Evolutionary conservation across 106 monocot genomes (phyloP), one percentile per base, ranked within the genome.

Genomic region (Apostasia shenzhenica): DNA sequence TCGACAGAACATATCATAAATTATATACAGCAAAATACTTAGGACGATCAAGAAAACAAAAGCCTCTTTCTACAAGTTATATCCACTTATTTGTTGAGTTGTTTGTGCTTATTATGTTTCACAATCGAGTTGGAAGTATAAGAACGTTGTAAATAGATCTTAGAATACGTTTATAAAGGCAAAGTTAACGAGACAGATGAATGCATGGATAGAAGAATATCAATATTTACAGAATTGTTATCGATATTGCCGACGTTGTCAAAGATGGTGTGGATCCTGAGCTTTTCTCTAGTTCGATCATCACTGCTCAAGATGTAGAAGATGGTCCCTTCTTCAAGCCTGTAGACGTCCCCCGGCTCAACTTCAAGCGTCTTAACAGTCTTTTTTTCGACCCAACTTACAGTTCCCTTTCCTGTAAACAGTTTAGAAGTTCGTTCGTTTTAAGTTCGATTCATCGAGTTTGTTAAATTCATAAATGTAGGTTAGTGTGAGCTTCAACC

Each of bases 211-310:
- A 26, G 26, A 26, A 26, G 26, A 26, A 51, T 51, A 51, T 51
- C 10, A 10, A 6, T 51, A 43, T 41, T 61, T 61, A 44, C 41
- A 45, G 0, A 6, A 45, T 14, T n/a, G n/a, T 9, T 26, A 38
- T 42, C 62, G 0, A 82, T 68, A 1, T 54, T n/a, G 12, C 40
- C 50, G 9, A 70, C 6, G 7, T 64, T 73, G 73, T 74, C 63
- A 48, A 94, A 94, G 57, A 94, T 85, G 59, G 94, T 83, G 72
- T 91, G 69, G 48, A 94, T 81, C 50, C 91, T 74, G 14, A 94
- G 90, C 75, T 78, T 83, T 73, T 77, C 73, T 61, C 85, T 74
- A 2, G 61, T 75, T 2, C 77, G 71, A 76, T 80, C 77, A 0
- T 79, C 72, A 8, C 81, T 75, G 77, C 91, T 91, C 58, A 61